Percentiles rank a stretch among this genome's conserved stretches.
phyloP scores from a whole-genome alignment of 2,329 filamentous ascomycete genomes.

The Fusarium sp. region DNA sequence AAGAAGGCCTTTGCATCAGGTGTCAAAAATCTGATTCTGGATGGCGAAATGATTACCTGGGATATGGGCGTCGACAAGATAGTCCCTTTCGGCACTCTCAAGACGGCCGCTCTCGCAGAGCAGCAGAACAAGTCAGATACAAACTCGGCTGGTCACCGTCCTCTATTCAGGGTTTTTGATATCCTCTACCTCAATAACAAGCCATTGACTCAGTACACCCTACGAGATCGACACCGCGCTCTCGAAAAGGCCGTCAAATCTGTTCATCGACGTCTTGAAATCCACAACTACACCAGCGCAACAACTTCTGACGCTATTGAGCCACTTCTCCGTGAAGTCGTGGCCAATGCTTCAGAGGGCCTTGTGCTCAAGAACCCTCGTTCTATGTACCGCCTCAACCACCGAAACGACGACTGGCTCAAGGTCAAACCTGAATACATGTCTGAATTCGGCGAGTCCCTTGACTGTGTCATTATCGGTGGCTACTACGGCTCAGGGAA shows the following conservation, averaged over 20 bases:
- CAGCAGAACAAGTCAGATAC: constrained; percentile 73
- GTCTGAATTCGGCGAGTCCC: constrained; percentile 92
- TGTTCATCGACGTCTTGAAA: constrained; percentile 82
- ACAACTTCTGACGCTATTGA: constrained; percentile 80
- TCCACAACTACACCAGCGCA: constrained; percentile 79
- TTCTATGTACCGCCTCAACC: constrained; percentile 87
- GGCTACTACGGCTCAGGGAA: constrained; percentile 92
- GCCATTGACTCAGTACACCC: constrained; percentile 82
- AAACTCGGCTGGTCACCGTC: constrained; percentile 63
- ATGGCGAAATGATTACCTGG: constrained; percentile 99
- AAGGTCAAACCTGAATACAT: constrained; percentile 99
- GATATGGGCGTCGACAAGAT: constrained; percentile 87
- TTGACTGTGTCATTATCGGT: constrained; percentile 90
- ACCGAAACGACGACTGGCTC: constrained; percentile 95
- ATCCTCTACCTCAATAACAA: constrained; percentile 89
- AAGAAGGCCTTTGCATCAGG: constrained; percentile 80
- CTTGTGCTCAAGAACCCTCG: constrained; percentile 93
- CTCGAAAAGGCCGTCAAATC: constrained; percentile 77
- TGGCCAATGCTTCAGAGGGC: constrained; percentile 89
- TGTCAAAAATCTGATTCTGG: constrained; percentile 88
- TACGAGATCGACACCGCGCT: constrained; percentile 83
- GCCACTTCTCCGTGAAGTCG: constrained; percentile 80
- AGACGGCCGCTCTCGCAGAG: constrained; percentile 86
- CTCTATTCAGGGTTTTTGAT: constrained; percentile 89
- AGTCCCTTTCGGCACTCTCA: constrained; percentile 91